Conservation (phyloP, 257 asterid genomes). For the Ophiorrhiza pumila region DNA sequence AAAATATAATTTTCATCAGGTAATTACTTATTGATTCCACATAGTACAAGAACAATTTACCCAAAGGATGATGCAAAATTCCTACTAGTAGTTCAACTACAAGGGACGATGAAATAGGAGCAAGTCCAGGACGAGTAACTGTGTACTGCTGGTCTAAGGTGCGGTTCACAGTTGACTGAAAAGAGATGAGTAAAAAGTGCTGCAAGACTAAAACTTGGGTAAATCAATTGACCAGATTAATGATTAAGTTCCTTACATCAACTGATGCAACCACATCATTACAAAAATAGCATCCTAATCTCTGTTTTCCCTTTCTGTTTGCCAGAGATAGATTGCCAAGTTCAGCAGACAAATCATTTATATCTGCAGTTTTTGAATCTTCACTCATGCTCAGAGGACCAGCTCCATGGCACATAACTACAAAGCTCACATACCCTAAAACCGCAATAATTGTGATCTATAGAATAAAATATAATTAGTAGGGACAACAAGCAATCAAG, state of each 20-base stretch:
- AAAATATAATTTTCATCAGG: neutral
- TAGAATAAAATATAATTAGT: conserved; percentile 11
- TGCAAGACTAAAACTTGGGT: neutral
- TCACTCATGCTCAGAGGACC: conserved; percentile 51
- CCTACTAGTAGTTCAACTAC: conserved; percentile 93
- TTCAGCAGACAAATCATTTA: conserved; percentile 35
- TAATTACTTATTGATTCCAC: neutral
- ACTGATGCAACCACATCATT: conserved; percentile 92
- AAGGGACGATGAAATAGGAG: conserved; percentile 95
- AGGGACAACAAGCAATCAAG: neutral
- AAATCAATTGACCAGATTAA: neutral
- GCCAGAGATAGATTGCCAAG: conserved; percentile 33
- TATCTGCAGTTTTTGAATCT: conserved; percentile 32
- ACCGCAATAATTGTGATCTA: conserved; percentile 88
- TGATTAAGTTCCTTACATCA: conserved; percentile 48
- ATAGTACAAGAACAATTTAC: conserved; percentile 38
- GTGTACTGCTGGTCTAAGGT: conserved; percentile 98
- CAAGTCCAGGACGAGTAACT: conserved; percentile 98
- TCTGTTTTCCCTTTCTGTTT: conserved; percentile 30
- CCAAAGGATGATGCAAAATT: conserved; percentile 79
- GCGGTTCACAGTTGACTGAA: conserved; percentile 88
- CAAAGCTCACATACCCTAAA: conserved; percentile 92
- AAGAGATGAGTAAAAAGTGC: conserved; percentile 11
- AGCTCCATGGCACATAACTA: conserved; percentile 97
- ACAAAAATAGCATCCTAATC: conserved; percentile 98